phyloP scores from a whole-genome alignment of 2,329 filamentous ascomycete genomes.

The Colletotrichum cuscutae region DNA sequence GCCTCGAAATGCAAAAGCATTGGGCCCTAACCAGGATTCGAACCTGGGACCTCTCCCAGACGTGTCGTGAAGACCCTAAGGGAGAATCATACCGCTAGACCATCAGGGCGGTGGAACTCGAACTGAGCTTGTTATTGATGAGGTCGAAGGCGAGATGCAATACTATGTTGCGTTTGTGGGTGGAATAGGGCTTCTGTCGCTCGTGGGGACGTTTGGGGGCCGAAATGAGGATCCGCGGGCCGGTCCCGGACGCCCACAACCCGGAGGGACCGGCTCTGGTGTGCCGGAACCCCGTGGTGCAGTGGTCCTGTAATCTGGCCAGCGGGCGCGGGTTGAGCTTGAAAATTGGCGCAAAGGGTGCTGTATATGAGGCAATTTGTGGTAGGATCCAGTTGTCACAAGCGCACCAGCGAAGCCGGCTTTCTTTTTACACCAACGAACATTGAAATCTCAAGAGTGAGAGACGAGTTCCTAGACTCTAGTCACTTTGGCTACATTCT shows the following conservation, averaged over 20 bases:
- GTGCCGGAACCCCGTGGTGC: not conserved
- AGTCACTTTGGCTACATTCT: not conserved
- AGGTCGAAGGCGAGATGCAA: rapidly evolving
- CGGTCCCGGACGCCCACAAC: not conserved
- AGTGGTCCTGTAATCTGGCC: not conserved
- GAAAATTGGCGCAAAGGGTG: not conserved
- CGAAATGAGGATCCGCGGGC: not conserved
- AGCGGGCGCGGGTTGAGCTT: not conserved
- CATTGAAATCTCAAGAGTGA: not conserved
- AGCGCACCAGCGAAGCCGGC: not conserved
- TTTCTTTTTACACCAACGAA: not conserved
- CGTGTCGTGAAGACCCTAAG: not conserved
- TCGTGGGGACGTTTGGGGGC: not conserved
- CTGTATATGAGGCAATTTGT: not conserved
- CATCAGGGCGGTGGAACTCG: not conserved
- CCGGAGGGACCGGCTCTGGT: not conserved
- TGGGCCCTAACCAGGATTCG: constrained; percentile 16
- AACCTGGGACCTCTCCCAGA: constrained; percentile 17
- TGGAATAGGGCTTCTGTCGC: not conserved
- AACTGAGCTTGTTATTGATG: not conserved
- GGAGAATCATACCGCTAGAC: constrained; percentile 23
- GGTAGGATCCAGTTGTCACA: not conserved
- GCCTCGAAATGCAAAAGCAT: not conserved
- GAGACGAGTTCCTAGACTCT: not conserved
- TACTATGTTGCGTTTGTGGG: not conserved